Evolutionary conservation across 306 rosid genomes (phyloP).

Genomic region (Casuarina equisetifolia): DNA sequence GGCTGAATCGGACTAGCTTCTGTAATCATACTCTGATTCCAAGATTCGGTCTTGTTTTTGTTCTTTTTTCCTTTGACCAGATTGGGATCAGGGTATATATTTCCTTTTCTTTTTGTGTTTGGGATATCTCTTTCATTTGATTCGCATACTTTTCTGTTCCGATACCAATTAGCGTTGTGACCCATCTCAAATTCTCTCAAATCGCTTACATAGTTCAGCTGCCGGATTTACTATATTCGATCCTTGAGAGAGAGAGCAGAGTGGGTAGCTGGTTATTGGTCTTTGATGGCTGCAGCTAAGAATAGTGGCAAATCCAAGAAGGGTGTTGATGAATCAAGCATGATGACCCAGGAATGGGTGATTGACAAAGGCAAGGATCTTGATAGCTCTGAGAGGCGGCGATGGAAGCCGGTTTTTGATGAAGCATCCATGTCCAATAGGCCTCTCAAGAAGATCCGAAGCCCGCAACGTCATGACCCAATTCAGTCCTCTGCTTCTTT

Average conservation of each 20-base stretch:
- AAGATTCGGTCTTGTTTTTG: slow-evolving; percentile 21
- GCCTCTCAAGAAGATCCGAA: slow-evolving; percentile 75
- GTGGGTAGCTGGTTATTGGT: background rate
- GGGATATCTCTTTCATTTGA: slow-evolving; percentile 4
- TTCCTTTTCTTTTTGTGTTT: background rate
- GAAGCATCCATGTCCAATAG: slow-evolving; percentile 52
- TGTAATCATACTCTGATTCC: slow-evolving; percentile 31
- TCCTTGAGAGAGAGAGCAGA: slow-evolving; percentile 49
- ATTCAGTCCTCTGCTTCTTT: slow-evolving; percentile 36
- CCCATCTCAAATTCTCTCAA: slow-evolving; percentile 27
- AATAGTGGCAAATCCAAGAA: slow-evolving; percentile 50
- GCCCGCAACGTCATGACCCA: slow-evolving; percentile 52
- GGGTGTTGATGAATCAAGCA: slow-evolving; percentile 33
- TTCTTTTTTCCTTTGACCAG: slow-evolving; percentile 9
- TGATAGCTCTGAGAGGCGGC: slow-evolving; percentile 40
- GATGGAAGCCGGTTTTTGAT: slow-evolving; percentile 55
- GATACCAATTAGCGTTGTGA: slow-evolving; percentile 13
- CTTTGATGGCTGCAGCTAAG: slow-evolving; percentile 48
- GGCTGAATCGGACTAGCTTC: slow-evolving; percentile 42
- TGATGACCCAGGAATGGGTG: slow-evolving; percentile 27
- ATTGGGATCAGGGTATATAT: slow-evolving; percentile 28
- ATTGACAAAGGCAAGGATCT: slow-evolving; percentile 37
- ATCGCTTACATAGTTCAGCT: background rate
- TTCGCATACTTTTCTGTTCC: background rate
- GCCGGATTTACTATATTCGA: background rate